A percentile compares a stretch with the other conserved stretches of the same genome.
Conservation (phyloP, 768 basidiomycete species). For the Amanita inopinata region DNA sequence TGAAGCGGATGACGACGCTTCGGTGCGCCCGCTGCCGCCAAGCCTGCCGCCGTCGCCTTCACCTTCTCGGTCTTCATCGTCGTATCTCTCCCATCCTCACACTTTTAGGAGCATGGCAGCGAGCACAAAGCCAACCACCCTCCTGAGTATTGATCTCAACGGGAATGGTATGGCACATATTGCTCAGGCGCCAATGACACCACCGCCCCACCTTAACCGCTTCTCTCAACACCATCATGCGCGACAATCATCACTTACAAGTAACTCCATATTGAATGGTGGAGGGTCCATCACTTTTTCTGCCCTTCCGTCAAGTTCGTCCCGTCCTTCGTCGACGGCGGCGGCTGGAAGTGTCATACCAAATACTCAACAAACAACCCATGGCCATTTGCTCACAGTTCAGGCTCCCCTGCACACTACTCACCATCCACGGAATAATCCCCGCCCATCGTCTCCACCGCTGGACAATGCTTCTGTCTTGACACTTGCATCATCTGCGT, state of each 20-base stretch:
- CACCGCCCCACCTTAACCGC: conserved; percentile 42
- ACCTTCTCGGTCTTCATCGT: conserved; percentile 75
- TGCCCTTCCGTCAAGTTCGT: conserved; percentile 44
- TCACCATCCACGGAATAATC: conserved; percentile 95
- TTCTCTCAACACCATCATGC: conserved; percentile 38
- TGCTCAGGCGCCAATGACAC: conserved; percentile 69
- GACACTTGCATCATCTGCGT: conserved; percentile 90
- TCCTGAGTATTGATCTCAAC: conserved; percentile 80
- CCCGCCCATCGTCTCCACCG: conserved; percentile 84
- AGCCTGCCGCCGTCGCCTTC: conserved; percentile 82
- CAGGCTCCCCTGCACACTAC: conserved; percentile 85
- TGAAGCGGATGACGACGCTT: conserved; percentile 94
- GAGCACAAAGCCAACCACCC: conserved; percentile 90
- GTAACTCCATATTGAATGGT: conserved; percentile 34
- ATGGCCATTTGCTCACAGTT: conserved; percentile 28
- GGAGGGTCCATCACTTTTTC: conserved; percentile 68
- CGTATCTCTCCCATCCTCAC: conserved; percentile 71
- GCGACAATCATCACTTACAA: conserved; percentile 50
- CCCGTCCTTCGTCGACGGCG: conserved; percentile 32
- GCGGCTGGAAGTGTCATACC: conserved; percentile 17
- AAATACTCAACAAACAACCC: conserved; percentile 19
- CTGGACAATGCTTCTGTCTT: conserved; percentile 87
- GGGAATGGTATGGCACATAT: conserved; percentile 85
- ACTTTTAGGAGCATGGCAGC: conserved; percentile 79
- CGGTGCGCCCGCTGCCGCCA: conserved; percentile 81